These are phyloP conservation scores for Sphaerulina vaccinii DNA, from an alignment of 2,329 filamentous ascomycete genomes.

Conservation along the genomic window DNA sequence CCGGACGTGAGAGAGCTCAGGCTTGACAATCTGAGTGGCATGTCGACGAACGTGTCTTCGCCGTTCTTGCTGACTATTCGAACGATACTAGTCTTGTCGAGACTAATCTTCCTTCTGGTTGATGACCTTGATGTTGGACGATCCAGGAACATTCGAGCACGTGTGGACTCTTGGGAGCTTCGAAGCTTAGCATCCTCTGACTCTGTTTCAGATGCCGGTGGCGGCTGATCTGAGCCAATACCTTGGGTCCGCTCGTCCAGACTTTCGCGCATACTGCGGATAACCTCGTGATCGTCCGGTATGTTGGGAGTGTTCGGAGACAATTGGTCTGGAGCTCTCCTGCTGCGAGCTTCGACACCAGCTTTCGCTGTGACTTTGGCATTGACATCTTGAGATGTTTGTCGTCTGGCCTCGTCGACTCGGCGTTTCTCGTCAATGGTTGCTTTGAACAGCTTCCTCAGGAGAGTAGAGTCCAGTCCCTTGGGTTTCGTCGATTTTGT, in stretches of 20 bases:
- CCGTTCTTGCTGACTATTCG: slow-evolving; percentile 27
- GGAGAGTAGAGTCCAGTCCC: slow-evolving; percentile 16
- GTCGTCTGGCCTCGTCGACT: slow-evolving; percentile 13
- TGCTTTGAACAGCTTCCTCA: slow-evolving; percentile 23
- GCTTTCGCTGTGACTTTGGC: slow-evolving; percentile 4
- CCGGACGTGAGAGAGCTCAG: background rate
- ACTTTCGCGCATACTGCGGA: slow-evolving; percentile 10
- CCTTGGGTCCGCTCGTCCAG: background rate
- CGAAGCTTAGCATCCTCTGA: slow-evolving; percentile 1
- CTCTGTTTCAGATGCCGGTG: background rate
- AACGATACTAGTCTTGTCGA: slow-evolving; percentile 9
- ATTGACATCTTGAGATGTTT: slow-evolving; percentile 5
- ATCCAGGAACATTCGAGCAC: background rate
- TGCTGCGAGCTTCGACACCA: slow-evolving; percentile 4
- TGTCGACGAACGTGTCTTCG: slow-evolving; percentile 23
- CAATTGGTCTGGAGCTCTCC: background rate
- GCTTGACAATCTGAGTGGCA: slow-evolving; percentile 7
- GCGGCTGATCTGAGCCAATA: background rate
- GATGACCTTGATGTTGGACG: background rate
- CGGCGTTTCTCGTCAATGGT: slow-evolving; percentile 25
- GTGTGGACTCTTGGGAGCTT: slow-evolving; percentile 1
- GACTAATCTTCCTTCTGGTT: background rate
- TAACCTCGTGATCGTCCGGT: slow-evolving; percentile 5
- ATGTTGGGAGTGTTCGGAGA: background rate
- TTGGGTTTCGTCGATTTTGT: slow-evolving; percentile 12